These are phyloP conservation scores for Avena atlantica DNA, from an alignment of 176 grass and related monocot species.

Conservation along the genomic window DNA sequence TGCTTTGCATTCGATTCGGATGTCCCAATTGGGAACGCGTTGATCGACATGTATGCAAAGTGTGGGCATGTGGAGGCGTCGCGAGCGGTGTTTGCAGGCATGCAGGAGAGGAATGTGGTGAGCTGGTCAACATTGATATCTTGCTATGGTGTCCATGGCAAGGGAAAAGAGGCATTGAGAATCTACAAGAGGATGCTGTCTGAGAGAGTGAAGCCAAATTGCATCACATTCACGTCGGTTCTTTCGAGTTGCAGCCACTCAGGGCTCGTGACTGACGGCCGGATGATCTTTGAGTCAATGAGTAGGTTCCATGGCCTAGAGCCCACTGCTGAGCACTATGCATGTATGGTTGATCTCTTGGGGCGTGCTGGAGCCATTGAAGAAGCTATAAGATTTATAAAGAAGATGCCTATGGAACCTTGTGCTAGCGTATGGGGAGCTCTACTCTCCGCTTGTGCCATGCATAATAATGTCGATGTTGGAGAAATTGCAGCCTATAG, in stretches of 20 bases:
- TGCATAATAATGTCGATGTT: conserved; percentile 55
- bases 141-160: conserved; percentile 61
- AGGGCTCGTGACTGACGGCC: conserved; percentile 50
- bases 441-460: conserved; percentile 55
- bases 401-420: conserved; percentile 58
- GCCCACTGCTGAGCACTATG: conserved; percentile 61
- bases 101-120: conserved; percentile 52
- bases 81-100: conserved; percentile 47
- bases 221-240: conserved; percentile 56
- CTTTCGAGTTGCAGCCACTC: conserved; percentile 71
- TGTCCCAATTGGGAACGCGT: conserved; percentile 45
- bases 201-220: conserved; percentile 53
- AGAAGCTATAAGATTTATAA: conserved; percentile 55
- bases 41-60: conserved; percentile 73
- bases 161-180: conserved; percentile 47
- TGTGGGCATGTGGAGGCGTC: conserved; percentile 27
- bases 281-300: conserved; percentile 55
- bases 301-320: conserved; percentile 39
- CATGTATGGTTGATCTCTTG: conserved; percentile 72
- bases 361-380: conserved; percentile 52
- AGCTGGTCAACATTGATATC: conserved; percentile 73
- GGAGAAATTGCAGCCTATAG: conserved; percentile 67
- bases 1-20: conserved; percentile 43
- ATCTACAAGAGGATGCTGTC: conserved; percentile 54
- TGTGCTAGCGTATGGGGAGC: conserved; percentile 60